These are phyloP conservation scores for Torulaspora gathmanii DNA, from an alignment of 805 yeast species.

Conservation along the genomic window DNA sequence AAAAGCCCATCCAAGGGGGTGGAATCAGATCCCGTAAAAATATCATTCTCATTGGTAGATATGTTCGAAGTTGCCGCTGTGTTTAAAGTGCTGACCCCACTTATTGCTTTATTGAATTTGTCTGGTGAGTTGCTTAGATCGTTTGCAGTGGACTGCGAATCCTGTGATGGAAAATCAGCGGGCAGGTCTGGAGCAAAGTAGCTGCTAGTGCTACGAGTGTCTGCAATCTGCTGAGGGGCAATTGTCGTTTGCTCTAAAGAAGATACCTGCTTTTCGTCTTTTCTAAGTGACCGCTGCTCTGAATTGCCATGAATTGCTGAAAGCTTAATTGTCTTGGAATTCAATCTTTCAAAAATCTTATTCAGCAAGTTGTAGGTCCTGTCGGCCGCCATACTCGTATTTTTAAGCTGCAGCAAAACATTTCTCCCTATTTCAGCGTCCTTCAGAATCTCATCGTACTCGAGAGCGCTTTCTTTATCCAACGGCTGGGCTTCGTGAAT, in stretches of 20 bases:
- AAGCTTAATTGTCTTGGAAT: constrained; percentile 59
- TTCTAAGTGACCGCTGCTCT: constrained; percentile 15
- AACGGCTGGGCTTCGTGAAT: constrained; percentile 51
- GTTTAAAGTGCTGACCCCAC: constrained; percentile 21
- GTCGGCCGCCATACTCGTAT: constrained; percentile 69
- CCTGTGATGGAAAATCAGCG: constrained; percentile 7
- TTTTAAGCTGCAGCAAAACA: constrained; percentile 65
- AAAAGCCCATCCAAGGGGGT: constrained; percentile 9
- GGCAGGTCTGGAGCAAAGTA: constrained; percentile 30
- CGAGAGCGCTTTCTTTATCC: constrained; percentile 42
- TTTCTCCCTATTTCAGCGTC: constrained; percentile 82
- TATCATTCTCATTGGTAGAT: constrained; percentile 7
- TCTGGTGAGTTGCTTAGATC: not conserved
- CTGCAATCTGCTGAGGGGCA: constrained; percentile 8
- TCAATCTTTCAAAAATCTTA: constrained; percentile 73
- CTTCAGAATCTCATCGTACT: constrained; percentile 54
- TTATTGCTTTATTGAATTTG: constrained; percentile 13
- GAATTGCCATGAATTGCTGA: constrained; percentile 24
- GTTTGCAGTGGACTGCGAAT: constrained; percentile 1
- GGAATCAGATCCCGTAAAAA: constrained; percentile 6
- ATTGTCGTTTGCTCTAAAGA: constrained; percentile 5
- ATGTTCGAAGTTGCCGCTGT: constrained; percentile 20
- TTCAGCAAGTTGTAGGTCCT: constrained; percentile 77
- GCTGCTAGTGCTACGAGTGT: constrained; percentile 10
- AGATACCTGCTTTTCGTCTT: constrained; percentile 16